These are phyloP conservation scores for Effrenium voratum DNA, from an alignment of 73 alveolate genomes.

Conservation along the genomic window DNA sequence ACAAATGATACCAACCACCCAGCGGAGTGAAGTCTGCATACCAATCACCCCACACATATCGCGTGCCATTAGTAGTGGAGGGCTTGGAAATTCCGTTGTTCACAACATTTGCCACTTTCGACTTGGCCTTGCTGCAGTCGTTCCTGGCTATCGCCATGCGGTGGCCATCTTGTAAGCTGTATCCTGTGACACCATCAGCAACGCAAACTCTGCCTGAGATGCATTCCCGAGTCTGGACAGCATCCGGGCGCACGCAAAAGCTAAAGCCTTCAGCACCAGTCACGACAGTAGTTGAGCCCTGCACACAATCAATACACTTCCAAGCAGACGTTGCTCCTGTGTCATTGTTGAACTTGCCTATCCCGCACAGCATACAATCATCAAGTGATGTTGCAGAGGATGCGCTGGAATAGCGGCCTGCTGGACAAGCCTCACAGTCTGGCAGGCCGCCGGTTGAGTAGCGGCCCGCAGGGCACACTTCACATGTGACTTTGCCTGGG, in stretches of 20 bases:
- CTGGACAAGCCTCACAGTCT: constrained; percentile 46
- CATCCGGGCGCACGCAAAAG: constrained; percentile 40
- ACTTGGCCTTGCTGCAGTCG: constrained; percentile 38
- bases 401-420: constrained; percentile 37
- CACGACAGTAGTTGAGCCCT: constrained; percentile 57
- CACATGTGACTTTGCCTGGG: not conserved
- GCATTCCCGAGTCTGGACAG: not conserved
- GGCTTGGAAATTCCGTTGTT: constrained; percentile 36
- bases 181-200: constrained; percentile 17
- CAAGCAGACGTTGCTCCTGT: not conserved
- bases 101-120: constrained; percentile 4
- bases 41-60: constrained; percentile 54
- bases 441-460: constrained; percentile 35
- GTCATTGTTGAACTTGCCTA: constrained; percentile 75
- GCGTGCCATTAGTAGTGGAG: constrained; percentile 22
- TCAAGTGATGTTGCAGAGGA: constrained; percentile 7
- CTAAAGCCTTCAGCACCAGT: constrained; percentile 10
- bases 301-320: not conserved
- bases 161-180: constrained; percentile 65
- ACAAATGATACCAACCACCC: constrained; percentile 10
- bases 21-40: constrained; percentile 26
- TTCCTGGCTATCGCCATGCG: constrained; percentile 32
- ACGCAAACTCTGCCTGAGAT: constrained; percentile 59
- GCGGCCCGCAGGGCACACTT: constrained; percentile 17
- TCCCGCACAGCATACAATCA: constrained; percentile 20